Percentiles rank a stretch among this genome's conserved stretches.
Conservation (phyloP, 1,284 basidiomycete genomes). For the Apiotrichum veenhuisii region DNA sequence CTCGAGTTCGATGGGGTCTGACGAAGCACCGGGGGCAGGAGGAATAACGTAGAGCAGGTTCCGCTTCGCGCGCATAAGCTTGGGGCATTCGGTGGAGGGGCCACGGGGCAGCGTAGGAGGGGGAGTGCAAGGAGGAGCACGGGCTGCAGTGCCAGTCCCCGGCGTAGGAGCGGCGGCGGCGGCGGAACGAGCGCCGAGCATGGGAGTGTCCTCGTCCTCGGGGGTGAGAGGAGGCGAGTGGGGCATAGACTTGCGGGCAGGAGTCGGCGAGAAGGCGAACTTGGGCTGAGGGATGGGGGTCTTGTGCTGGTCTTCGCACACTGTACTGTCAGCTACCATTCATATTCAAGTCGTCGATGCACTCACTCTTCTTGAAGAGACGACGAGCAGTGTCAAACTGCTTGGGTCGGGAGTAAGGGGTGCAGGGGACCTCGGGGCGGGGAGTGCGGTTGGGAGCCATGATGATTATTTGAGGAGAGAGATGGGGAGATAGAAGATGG, state of each 20-base stretch:
- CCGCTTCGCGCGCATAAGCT: background rate
- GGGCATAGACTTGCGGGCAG: background rate
- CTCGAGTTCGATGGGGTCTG: background rate
- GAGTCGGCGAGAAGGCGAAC: background rate
- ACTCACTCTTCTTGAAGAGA: constrained; percentile 2
- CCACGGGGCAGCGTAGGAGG: background rate
- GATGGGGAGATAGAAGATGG: background rate
- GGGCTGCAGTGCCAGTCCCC: background rate
- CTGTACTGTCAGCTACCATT: background rate
- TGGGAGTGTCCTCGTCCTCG: background rate
- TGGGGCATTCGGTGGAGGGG: background rate
- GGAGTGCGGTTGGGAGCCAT: background rate
- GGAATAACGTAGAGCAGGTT: background rate
- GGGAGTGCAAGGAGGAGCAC: background rate
- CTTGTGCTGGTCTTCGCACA: background rate
- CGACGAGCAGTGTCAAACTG: constrained; percentile 2
- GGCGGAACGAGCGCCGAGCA: background rate
- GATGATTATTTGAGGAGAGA: background rate
- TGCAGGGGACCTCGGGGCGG: background rate
- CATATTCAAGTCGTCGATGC: background rate
- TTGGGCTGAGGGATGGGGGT: background rate
- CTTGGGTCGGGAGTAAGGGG: background rate
- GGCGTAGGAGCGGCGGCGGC: background rate
- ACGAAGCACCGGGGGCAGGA: background rate
- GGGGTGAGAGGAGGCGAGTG: constrained; percentile 1